phyloP scores from a whole-genome alignment of 768 basidiomycete genomes.

The Suillus bovinus region DNA sequence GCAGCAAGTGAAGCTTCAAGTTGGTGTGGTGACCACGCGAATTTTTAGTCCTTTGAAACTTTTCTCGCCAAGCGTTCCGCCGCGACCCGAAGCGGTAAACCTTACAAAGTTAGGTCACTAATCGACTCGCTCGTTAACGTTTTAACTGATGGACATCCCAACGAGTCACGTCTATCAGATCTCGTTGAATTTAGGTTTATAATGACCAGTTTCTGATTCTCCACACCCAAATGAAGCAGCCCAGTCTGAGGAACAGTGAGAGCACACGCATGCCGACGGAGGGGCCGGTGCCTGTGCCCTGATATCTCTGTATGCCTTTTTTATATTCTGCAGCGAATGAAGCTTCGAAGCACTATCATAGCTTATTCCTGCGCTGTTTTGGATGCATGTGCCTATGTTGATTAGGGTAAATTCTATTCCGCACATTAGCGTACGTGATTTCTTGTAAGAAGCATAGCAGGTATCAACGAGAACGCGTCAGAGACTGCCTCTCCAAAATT shows the following conservation, averaged over 20 bases:
- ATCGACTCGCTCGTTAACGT: no score
- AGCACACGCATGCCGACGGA: no score
- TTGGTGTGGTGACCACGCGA: conserved; percentile 16
- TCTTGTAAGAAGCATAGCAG: neutral
- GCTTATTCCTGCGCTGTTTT: no score
- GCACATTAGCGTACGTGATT: neutral
- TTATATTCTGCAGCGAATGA: no score
- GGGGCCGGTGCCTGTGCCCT: no score
- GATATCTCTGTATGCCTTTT: no score
- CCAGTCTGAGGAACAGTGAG: no score
- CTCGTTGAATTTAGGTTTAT: no score
- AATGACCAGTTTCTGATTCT: neutral
- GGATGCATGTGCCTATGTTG: neutral
- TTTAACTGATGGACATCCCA: neutral
- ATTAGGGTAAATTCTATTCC: neutral
- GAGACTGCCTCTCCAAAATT: neutral
- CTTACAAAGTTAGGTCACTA: neutral
- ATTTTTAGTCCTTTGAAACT: conserved; percentile 22
- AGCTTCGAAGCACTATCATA: no score
- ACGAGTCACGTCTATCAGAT: neutral
- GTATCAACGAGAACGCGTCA: neutral
- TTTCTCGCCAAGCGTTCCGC: conserved; percentile 29
- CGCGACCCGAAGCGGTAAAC: conserved; percentile 24
- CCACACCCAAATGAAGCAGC: neutral
- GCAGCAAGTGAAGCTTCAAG: conserved; percentile 5